A percentile compares a stretch with the other conserved stretches of the same genome.
Conservation (phyloP, 2,329 filamentous ascomycete species). For the Neonectria hederae region DNA sequence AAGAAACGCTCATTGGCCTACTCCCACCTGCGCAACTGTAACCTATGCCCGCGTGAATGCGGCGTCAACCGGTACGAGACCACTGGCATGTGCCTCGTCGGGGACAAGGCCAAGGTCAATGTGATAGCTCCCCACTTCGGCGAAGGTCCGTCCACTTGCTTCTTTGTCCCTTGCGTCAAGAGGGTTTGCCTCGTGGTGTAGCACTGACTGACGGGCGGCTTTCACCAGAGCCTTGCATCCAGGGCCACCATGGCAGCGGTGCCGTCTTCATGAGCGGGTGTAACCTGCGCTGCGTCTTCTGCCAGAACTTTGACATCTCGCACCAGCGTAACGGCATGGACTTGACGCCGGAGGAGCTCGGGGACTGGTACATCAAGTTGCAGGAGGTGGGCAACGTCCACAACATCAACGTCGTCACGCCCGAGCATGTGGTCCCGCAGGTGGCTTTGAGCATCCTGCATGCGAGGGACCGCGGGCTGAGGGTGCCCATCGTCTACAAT, state of each 20-base stretch:
- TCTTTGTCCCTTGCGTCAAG: conserved; percentile 22
- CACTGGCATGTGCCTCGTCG: conserved; percentile 81
- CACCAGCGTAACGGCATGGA: conserved; percentile 85
- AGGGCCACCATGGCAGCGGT: conserved; percentile 82
- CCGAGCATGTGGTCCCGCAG: conserved; percentile 87
- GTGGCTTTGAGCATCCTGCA: conserved; percentile 80
- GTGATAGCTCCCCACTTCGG: conserved; percentile 88
- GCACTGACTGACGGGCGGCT: not conserved
- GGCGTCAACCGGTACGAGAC: conserved; percentile 83
- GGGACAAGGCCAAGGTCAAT: conserved; percentile 80
- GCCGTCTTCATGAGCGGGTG: conserved; percentile 83
- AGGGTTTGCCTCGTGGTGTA: not conserved
- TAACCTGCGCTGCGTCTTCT: conserved; percentile 79
- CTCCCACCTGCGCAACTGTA: conserved; percentile 80
- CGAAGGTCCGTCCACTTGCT: conserved; percentile 61
- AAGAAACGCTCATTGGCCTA: conserved; percentile 80
- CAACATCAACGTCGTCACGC: conserved; percentile 89
- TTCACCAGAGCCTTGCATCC: conserved; percentile 75
- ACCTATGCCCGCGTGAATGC: conserved; percentile 81
- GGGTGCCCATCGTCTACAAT: conserved; percentile 83
- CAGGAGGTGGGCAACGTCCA: conserved; percentile 84
- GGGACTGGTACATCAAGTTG: conserved; percentile 84
- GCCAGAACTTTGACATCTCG: conserved; percentile 85
- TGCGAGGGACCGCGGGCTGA: conserved; percentile 74
- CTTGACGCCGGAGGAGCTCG: conserved; percentile 80